Conservation (phyloP, 2,329 filamentous ascomycete genomes). For the Nemania sp. region DNA sequence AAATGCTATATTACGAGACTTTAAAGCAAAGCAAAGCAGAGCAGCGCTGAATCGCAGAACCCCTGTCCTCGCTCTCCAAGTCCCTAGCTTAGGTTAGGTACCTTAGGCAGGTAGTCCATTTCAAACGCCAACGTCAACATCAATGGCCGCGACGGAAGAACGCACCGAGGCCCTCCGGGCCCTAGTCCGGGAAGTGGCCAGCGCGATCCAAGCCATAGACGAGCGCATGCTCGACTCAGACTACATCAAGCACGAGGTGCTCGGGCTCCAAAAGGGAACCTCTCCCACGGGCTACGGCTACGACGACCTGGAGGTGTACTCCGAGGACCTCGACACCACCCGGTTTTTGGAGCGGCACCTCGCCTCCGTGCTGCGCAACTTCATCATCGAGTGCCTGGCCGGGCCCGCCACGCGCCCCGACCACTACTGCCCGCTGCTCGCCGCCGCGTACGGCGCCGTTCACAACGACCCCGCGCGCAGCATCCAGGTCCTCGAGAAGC, state of each 20-base stretch:
- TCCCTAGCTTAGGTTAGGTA: too few species aligned
- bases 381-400: background rate
- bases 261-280: background rate
- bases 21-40: too few species aligned
- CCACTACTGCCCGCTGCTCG: background rate
- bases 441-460: background rate
- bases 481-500: background rate
- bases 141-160: background rate
- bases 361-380: background rate
- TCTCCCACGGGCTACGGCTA: background rate
- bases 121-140: too few species aligned
- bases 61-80: background rate
- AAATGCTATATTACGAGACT: background rate
- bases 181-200: conserved; percentile 1
- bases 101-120: too few species aligned
- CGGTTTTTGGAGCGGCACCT: conserved; percentile 1
- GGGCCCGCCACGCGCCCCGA: background rate
- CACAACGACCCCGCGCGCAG: background rate
- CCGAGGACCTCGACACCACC: background rate
- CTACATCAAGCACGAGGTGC: background rate
- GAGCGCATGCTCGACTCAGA: conserved; percentile 7
- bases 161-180: background rate
- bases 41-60: background rate
- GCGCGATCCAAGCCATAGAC: background rate
- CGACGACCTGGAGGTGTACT: background rate